phyloP scores from a whole-genome alignment of 176 grass and related monocot species.

The Typha latifolia region DNA sequence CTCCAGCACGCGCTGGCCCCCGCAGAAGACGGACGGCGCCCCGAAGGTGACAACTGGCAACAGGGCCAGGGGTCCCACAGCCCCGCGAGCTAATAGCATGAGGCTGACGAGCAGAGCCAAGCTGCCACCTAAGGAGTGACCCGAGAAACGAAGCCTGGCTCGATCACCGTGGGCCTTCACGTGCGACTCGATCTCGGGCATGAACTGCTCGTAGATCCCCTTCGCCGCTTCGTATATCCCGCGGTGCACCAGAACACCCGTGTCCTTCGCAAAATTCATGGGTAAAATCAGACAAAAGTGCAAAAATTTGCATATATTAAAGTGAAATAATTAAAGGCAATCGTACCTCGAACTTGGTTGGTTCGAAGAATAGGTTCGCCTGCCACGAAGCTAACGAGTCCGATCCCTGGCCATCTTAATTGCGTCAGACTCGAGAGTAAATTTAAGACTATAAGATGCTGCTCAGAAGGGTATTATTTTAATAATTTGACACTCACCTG shows the following conservation, averaged over 20 bases:
- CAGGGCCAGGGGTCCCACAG: constrained; percentile 30
- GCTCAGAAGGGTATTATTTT: constrained; percentile 10
- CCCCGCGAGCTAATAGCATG: constrained; percentile 67
- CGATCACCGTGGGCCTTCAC: constrained; percentile 8
- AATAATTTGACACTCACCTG: constrained; percentile 35
- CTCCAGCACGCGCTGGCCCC: constrained; percentile 58
- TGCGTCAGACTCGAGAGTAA: constrained; percentile 12
- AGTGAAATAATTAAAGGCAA: not conserved
- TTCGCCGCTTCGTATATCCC: constrained; percentile 98
- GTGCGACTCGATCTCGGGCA: constrained; percentile 57
- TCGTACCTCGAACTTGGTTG: constrained; percentile 61
- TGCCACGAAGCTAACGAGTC: constrained; percentile 96
- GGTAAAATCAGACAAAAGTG: too few species aligned
- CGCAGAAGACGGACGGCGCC: constrained; percentile 85
- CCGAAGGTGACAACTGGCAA: constrained; percentile 81
- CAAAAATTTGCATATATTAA: not conserved
- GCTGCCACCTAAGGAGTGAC: constrained; percentile 98
- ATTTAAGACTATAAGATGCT: too few species aligned
- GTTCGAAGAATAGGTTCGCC: constrained; percentile 95
- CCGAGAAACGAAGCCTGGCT: constrained; percentile 58
- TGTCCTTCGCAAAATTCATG: constrained; percentile 21
- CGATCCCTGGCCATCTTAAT: constrained; percentile 43
- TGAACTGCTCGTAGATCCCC: constrained; percentile 83
- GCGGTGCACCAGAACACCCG: constrained; percentile 73
- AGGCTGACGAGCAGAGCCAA: constrained; percentile 68